phyloP scores from a whole-genome alignment of 345 rosid species.

The Corchorus capsularis region DNA sequence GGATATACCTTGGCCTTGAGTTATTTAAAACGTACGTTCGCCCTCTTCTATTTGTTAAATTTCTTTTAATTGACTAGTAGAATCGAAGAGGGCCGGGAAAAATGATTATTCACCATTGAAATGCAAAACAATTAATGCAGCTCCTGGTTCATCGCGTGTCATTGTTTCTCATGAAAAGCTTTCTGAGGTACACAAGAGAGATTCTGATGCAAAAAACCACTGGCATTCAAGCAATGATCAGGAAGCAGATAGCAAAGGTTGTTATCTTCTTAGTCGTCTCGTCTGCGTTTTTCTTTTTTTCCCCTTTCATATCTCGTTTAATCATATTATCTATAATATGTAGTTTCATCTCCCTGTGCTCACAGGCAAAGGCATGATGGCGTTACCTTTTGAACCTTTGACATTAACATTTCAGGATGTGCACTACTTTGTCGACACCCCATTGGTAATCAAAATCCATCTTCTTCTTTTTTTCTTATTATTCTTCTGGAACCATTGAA shows the following conservation, averaged over 20 bases:
- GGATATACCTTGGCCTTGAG: slow-evolving; percentile 68
- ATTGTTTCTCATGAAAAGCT: too few species aligned
- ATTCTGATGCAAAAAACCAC: too few species aligned
- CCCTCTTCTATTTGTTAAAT: slow-evolving; percentile 26
- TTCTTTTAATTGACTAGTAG: too few species aligned
- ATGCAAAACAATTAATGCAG: too few species aligned
- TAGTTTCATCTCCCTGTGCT: too few species aligned
- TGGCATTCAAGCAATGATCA: not conserved
- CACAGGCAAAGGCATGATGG: slow-evolving; percentile 55
- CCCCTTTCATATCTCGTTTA: too few species aligned
- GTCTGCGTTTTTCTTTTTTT: too few species aligned
- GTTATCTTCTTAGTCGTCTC: not conserved
- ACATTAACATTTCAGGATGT: slow-evolving; percentile 58
- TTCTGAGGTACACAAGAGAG: too few species aligned
- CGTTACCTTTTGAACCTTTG: slow-evolving; percentile 64
- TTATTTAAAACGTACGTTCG: slow-evolving; percentile 63
- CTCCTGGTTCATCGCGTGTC: too few species aligned
- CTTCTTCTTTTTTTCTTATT: not conserved
- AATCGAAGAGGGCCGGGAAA: too few species aligned
- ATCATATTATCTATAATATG: too few species aligned
- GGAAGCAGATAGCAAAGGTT: slow-evolving; percentile 25
- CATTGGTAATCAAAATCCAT: slow-evolving; percentile 44
- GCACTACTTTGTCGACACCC: slow-evolving; percentile 55
- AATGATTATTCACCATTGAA: too few species aligned
- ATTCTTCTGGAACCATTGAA: not conserved